Percentiles rank a stretch among this genome's conserved stretches.
Conservation (phyloP, 352 stramenopile species). For the Pythium phragmitis region DNA sequence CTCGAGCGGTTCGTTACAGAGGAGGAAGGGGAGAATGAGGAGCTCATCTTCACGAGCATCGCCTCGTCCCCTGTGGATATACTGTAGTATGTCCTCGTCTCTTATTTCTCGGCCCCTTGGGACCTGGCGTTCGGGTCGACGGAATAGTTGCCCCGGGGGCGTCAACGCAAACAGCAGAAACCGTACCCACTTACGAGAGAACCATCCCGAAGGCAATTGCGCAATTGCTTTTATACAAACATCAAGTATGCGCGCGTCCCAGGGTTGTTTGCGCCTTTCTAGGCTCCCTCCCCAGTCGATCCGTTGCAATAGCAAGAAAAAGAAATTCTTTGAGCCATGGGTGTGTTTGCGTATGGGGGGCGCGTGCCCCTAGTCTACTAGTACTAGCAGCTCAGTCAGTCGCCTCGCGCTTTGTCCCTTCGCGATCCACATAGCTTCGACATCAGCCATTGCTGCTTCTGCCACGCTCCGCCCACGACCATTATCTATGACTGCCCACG, state of each 20-base stretch:
- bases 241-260: constrained; percentile 16
- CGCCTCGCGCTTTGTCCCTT: too few species aligned
- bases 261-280: constrained; percentile 5
- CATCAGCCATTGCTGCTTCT: background rate
- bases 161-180: background rate
- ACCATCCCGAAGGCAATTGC: constrained; percentile 13
- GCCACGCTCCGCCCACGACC: background rate
- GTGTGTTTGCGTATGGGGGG: constrained; percentile 14
- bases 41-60: too few species aligned
- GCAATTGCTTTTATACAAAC: constrained; percentile 22
- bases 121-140: too few species aligned
- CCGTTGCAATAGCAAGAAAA: background rate
- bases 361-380: background rate
- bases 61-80: too few species aligned
- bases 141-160: too few species aligned
- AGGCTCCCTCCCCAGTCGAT: background rate
- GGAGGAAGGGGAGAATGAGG: too few species aligned
- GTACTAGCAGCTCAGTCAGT: too few species aligned
- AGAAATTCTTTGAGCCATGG: background rate
- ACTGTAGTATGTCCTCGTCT: background rate
- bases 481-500: constrained; percentile 7
- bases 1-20: background rate
- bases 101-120: too few species aligned
- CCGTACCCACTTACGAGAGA: constrained; percentile 7
- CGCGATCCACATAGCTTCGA: too few species aligned